Base-by-base conservation (phyloP, 148 eudicot species). In the Dysphania ambrosioides region DNA sequence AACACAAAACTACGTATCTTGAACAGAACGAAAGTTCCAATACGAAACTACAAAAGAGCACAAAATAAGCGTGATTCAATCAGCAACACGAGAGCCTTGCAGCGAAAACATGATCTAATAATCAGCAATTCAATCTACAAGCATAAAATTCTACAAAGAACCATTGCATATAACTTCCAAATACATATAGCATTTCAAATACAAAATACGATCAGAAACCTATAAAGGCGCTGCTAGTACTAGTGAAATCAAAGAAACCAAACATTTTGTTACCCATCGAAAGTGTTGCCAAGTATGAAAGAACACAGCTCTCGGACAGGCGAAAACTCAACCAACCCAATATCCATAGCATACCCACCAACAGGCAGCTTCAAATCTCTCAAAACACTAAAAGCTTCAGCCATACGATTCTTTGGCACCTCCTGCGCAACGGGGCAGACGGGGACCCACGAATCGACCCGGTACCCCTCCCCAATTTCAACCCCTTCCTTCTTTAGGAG, bases 291-390 rank as follows among this genome's bases (percentile, higher is more conserved):
- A 66, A 93, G 83, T 77, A 79, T 77, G 56, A 83, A 87, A 0
- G 93, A 89, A 79, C 70, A 84, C 34, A 86, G 56, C 47, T 89
- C 94, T 16, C 89, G 74, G n/a, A 86, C 94, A 8, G 94, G 93
- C 9, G 90, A 80, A 78, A 83, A 89, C 78, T 89, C 91, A 16
- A 89, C 87, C 79, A 89, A 79, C n/a, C 87, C 90, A 70, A 89
- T 79, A 79, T 87, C 91, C 87, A 91, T 86, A 2, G 86, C 98
- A 77, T 87, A 89, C 51, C 98, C 98, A 75, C 64, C 40, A 32
- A 93, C 88, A 1, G 94, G 98, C 86, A 93, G 72, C 87, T 93
- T 93, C 86, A 93, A 77, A 61, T 91, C 97, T 70, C 93, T 75
- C 81, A 93, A 83, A 49, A 93, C 88, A 27, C 84, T 80, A 57